Evolutionary conservation across 78 protist genomes (phyloP).

Genomic region (Cavenderia fasciculata): DNA sequence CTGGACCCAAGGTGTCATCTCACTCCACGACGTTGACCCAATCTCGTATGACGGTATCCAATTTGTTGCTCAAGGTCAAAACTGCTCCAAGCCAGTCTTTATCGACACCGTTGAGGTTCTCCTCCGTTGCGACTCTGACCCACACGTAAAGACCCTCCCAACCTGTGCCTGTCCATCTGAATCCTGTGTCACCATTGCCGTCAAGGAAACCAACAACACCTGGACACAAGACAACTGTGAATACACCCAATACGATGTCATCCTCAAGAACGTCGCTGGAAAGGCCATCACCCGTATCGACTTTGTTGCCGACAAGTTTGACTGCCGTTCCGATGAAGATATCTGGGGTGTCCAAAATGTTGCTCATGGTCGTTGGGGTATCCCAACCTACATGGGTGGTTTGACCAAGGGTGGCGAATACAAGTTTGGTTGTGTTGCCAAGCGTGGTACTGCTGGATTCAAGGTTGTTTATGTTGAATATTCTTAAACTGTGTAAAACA

Average conservation of each 20-base stretch:
- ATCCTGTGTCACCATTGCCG: slow-evolving; percentile 6
- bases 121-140: slow-evolving; percentile 20
- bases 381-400: not conserved
- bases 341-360: slow-evolving; percentile 11
- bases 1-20: slow-evolving; percentile 37
- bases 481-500: too few relatives aligned
- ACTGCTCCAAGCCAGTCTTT: slow-evolving; percentile 3
- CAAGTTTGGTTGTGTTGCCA: slow-evolving; percentile 16
- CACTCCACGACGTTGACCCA: slow-evolving; percentile 20
- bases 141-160: not conserved
- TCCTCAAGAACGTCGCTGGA: slow-evolving; percentile 12
- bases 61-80: not conserved
- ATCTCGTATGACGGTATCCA: slow-evolving; percentile 56
- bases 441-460: slow-evolving; percentile 39
- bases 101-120: slow-evolving; percentile 41
- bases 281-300: slow-evolving; percentile 7
- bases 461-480: slow-evolving; percentile 43
- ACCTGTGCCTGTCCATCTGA: not conserved
- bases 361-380: not conserved
- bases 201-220: not conserved
- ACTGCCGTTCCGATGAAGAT: slow-evolving; percentile 10
- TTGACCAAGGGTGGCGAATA: slow-evolving; percentile 20
- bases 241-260: slow-evolving; percentile 16
- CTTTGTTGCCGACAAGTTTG: slow-evolving; percentile 13
- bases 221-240: slow-evolving; percentile 23